Percentiles rank a stretch among this genome's conserved stretches.
Evolutionary conservation across 2,329 filamentous ascomycete genomes (phyloP).

Genomic region (Cucurbitaria berberidis): DNA sequence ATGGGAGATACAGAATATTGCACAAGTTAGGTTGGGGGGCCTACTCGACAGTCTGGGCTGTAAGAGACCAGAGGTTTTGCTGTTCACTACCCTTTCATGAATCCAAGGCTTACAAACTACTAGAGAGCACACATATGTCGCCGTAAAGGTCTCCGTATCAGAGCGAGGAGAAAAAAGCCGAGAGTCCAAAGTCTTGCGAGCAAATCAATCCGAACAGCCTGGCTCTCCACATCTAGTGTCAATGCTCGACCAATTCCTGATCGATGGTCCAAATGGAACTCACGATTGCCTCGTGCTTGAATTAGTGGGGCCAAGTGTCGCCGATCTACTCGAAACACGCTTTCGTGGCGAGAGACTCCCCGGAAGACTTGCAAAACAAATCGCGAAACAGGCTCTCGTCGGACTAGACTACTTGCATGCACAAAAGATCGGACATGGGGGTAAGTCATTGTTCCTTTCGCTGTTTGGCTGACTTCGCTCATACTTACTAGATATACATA

Average conservation of each 20-base stretch:
- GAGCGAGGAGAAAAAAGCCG: no score
- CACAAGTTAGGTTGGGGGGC: no score
- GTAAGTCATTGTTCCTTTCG: conserved; percentile 18
- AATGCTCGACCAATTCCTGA: conserved; percentile 48
- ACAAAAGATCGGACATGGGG: conserved; percentile 33
- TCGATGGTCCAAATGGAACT: conserved; percentile 53
- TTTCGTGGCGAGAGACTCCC: conserved; percentile 49
- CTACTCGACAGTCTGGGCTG: no score
- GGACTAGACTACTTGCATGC: conserved; percentile 29
- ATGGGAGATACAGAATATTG: no score
- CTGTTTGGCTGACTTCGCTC: conserved; percentile 2
- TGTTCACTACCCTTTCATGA: no score
- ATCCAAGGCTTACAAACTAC: no score
- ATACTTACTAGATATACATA: conserved; percentile 32
- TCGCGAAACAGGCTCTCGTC: conserved; percentile 31
- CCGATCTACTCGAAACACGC: conserved; percentile 42
- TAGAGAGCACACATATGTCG: no score
- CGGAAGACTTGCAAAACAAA: conserved; percentile 45
- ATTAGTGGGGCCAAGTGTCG: conserved; percentile 50
- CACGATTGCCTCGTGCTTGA: conserved; percentile 56
- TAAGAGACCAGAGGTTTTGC: no score
- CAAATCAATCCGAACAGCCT: conserved; percentile 12
- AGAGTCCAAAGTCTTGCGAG: conserved; percentile 22
- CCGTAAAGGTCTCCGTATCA: no score
- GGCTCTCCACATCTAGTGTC: conserved; percentile 41